Evolutionary conservation across 2,329 filamentous ascomycete species (phyloP), one percentile per base, ranked within the genome.

Genomic region (Cladosporium sp.): DNA sequence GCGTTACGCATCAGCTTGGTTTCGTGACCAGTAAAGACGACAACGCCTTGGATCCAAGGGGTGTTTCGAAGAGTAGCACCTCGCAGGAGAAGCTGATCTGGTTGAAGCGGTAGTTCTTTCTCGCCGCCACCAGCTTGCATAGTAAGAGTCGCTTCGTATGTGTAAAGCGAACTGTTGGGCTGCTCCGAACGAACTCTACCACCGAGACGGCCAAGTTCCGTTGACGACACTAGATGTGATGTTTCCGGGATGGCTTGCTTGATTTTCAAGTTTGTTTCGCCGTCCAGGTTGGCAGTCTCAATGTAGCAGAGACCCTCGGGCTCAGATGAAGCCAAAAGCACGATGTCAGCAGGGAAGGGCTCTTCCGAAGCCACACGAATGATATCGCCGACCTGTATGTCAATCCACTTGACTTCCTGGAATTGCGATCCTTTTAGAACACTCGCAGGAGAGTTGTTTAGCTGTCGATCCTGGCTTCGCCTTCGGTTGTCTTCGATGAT

Each of bases 1-100:
- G 95, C 96, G 76, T 99, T 99, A 71, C 95, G 89, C 95, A 99
- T 98, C 68, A 99, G 85, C 80, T 99, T 99, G 7, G 95, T 98
- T 81, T 99, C 95, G 79, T 99, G 95, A 60, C 95, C 95, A 2
- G 92, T 97, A 74, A 98, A 99, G 18, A 99, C 94, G 63, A 99
- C 95, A 21, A 96, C 86, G 46, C 94, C 95, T 76, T 99, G 92
- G 58, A 98, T 88, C 94, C 95, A 99, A 32, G 93, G 94, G 1
- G 95, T 99, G 75, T 99, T 99, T 72, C 95, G 88, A 65, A 99
- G 83, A 1, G 93, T 98, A 25, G 95, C 95, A 68, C 95, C 95
- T 82, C 95, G 89, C 36, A 99, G 86, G 21, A 99, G 84, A 48
- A 99, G 85, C 78, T 99, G 95, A 76, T 99, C 95, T 0, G 95